These are phyloP conservation scores for Suillus hirtellus DNA, from an alignment of 768 basidiomycete species.

Conservation along the genomic window DNA sequence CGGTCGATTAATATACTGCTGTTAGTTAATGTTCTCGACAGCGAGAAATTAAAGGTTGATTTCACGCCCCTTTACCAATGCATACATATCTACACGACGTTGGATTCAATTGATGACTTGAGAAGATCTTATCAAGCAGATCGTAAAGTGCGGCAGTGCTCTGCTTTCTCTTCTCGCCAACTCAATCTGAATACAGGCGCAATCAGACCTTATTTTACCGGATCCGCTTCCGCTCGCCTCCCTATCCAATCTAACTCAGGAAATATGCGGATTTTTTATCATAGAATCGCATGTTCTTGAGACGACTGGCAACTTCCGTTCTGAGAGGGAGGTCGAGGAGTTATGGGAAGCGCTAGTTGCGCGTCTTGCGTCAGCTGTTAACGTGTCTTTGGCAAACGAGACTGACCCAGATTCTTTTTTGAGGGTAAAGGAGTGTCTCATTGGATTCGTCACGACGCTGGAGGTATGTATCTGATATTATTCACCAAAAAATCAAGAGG, in stretches of 20 bases:
- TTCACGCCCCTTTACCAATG: conserved; percentile 96
- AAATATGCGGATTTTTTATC: conserved; percentile 97
- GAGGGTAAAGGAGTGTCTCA: conserved; percentile 77
- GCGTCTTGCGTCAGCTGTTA: conserved; percentile 72
- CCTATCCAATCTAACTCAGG: conserved; percentile 79
- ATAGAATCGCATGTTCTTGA: conserved; percentile 91
- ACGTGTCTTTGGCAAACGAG: conserved; percentile 69
- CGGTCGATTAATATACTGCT: conserved; percentile 13
- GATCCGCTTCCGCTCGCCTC: conserved; percentile 63
- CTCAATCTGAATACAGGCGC: conserved; percentile 59
- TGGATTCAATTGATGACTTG: conserved; percentile 89
- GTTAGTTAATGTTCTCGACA: conserved; percentile 87
- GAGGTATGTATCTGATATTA: conserved; percentile 55
- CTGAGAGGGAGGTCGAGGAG: conserved; percentile 87
- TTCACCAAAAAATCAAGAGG: background rate
- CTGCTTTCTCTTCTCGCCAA: background rate
- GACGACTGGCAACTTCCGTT: conserved; percentile 88
- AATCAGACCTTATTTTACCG: conserved; percentile 94
- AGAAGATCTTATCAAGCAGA: conserved; percentile 96
- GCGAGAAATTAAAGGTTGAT: conserved; percentile 84
- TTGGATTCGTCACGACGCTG: conserved; percentile 87
- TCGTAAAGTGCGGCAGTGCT: conserved; percentile 61
- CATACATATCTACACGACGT: conserved; percentile 92
- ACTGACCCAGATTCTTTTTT: conserved; percentile 81
- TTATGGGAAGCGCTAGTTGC: conserved; percentile 88